Percentiles rank a stretch among this genome's conserved stretches.
phyloP scores from a whole-genome alignment of 2,329 filamentous ascomycete genomes.

The Colletotrichum orchidophilum region DNA sequence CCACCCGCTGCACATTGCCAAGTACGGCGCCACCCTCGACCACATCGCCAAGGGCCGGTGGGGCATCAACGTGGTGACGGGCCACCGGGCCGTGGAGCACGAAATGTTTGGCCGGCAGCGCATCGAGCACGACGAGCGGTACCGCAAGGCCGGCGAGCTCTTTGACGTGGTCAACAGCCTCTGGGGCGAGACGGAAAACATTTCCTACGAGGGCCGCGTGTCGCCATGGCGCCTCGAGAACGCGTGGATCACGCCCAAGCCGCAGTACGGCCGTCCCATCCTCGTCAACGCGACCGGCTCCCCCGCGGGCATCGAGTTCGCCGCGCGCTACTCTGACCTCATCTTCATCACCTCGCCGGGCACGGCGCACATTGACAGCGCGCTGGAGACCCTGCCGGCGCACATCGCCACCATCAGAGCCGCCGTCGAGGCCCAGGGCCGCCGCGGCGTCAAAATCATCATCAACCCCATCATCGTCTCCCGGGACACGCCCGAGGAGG shows the following conservation, averaged over 20 bases:
- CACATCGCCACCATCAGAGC: constrained; percentile 9
- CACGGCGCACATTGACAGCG: constrained; percentile 7
- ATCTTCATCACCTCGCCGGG: constrained; percentile 15
- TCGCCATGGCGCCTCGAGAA: constrained; percentile 12
- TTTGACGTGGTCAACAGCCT: constrained; percentile 84
- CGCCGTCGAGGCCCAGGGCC: neutral
- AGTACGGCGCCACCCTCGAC: constrained; percentile 6
- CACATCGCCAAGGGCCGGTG: constrained; percentile 14
- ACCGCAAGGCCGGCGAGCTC: constrained; percentile 31
- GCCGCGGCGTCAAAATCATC: neutral
- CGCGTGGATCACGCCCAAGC: constrained; percentile 6
- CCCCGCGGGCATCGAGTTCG: constrained; percentile 10
- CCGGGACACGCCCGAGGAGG: neutral
- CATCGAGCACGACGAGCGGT: constrained; percentile 3
- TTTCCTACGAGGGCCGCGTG: constrained; percentile 46
- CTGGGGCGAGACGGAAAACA: constrained; percentile 86
- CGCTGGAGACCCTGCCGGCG: constrained; percentile 8
- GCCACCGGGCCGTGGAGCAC: constrained; percentile 3
- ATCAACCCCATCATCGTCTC: constrained; percentile 17
- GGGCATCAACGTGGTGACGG: constrained; percentile 6
- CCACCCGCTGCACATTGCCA: constrained; percentile 9
- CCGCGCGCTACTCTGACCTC: constrained; percentile 7
- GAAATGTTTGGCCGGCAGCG: constrained; percentile 13
- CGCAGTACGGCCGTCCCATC: neutral
- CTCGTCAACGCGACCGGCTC: constrained; percentile 5